These are phyloP conservation scores for Acer saccharum DNA, from an alignment of 345 rosid genomes.

Conservation along the genomic window DNA sequence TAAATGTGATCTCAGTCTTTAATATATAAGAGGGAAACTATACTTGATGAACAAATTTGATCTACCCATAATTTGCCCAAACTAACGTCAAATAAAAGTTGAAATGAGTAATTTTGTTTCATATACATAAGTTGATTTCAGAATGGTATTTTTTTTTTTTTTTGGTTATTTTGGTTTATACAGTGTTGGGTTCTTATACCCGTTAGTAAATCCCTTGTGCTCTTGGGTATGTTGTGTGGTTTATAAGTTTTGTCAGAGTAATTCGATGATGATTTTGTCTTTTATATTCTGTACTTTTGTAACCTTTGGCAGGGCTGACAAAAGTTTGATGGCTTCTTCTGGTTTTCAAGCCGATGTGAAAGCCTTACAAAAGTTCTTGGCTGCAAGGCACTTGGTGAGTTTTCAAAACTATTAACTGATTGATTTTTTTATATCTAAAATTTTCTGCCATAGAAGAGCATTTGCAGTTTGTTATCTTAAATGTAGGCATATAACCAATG, in stretches of 20 bases:
- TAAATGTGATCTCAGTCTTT: background rate
- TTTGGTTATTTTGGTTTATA: background rate
- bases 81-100: background rate
- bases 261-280: background rate
- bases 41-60: background rate
- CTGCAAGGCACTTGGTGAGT: conserved; percentile 90
- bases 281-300: background rate
- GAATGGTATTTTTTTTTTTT: background rate
- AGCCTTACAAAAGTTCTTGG: conserved; percentile 82
- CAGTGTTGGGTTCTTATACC: background rate
- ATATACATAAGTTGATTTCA: background rate
- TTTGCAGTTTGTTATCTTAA: background rate
- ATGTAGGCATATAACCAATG: background rate
- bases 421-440: background rate
- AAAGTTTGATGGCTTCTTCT: conserved; percentile 83
- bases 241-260: background rate
- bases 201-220: background rate
- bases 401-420: conserved; percentile 8
- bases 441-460: background rate
- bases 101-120: background rate
- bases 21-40: background rate
- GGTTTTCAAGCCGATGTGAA: conserved; percentile 98
- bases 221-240: background rate
- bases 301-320: conserved; percentile 67
- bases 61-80: background rate